Conservation (phyloP, 495 filamentous ascomycete genomes). For the Glutinoglossum americanum region DNA sequence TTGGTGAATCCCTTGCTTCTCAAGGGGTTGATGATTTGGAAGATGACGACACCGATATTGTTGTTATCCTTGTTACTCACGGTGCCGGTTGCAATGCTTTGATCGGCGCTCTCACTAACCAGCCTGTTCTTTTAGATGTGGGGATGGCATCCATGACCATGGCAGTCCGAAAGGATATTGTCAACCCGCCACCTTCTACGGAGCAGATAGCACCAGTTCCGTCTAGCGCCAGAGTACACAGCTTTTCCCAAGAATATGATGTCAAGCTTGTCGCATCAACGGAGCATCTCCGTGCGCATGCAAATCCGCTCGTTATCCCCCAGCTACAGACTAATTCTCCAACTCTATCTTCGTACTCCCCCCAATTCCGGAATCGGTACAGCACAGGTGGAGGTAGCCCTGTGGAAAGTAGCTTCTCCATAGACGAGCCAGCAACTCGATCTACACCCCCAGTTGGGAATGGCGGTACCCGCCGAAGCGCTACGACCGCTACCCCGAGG, state of each 20-base stretch:
- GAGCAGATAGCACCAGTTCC: slow-evolving; percentile 22
- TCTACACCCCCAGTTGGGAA: not conserved
- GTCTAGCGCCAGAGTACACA: slow-evolving; percentile 7
- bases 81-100: slow-evolving; percentile 96
- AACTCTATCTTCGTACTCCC: not conserved
- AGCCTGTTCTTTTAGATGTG: slow-evolving; percentile 75
- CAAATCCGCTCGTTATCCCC: slow-evolving; percentile 4
- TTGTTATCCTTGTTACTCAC: slow-evolving; percentile 85
- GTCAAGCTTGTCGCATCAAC: slow-evolving; percentile 55
- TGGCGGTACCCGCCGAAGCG: not conserved
- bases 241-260: slow-evolving; percentile 32
- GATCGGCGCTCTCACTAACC: slow-evolving; percentile 72
- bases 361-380: not conserved
- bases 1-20: slow-evolving; percentile 1
- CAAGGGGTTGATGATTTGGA: slow-evolving; percentile 22
- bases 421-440: not conserved
- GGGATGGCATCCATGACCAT: slow-evolving; percentile 78
- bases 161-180: slow-evolving; percentile 44
- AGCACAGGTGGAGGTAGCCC: not conserved
- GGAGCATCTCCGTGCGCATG: slow-evolving; percentile 49
- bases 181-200: slow-evolving; percentile 8
- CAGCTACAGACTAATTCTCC: not conserved
- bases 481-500: not conserved
- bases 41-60: slow-evolving; percentile 41
- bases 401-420: not conserved